These are phyloP conservation scores for Betula pendula DNA, from an alignment of 306 rosid species.

Conservation along the genomic window DNA sequence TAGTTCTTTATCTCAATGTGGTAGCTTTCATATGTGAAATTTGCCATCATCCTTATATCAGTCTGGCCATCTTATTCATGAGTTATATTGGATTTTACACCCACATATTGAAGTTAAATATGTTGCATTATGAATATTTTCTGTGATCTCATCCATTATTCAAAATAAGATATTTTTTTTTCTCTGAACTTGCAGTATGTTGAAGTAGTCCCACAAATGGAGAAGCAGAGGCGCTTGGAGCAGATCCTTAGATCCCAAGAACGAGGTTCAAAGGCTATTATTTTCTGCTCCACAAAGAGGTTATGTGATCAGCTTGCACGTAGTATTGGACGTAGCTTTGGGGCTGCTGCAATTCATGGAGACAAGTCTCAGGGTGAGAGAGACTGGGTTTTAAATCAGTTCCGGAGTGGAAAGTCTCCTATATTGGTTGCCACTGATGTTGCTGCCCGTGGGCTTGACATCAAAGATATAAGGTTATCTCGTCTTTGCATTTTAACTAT, in stretches of 20 bases:
- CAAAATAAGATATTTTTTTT: neutral
- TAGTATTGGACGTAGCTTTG: conserved; percentile 81
- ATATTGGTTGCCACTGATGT: conserved; percentile 96
- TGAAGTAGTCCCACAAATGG: conserved; percentile 97
- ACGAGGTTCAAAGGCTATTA: conserved; percentile 83
- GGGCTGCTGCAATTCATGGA: conserved; percentile 98
- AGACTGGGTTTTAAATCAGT: conserved; percentile 92
- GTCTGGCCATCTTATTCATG: neutral
- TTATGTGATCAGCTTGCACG: conserved; percentile 96
- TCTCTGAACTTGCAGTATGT: conserved; percentile 59
- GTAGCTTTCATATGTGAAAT: neutral
- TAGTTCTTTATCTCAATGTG: neutral
- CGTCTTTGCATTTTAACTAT: neutral
- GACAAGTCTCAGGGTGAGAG: conserved; percentile 98
- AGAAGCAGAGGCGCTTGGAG: conserved; percentile 96
- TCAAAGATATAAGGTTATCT: conserved; percentile 93
- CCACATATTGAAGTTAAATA: neutral
- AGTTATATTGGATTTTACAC: neutral
- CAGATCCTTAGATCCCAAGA: conserved; percentile 94
- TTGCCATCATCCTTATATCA: neutral
- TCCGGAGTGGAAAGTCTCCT: conserved; percentile 89
- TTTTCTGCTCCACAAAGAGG: conserved; percentile 95
- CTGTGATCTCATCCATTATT: neutral
- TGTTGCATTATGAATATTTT: neutral
- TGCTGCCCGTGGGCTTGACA: conserved; percentile 99